A percentile compares a stretch with the other conserved stretches of the same genome.
phyloP scores from a whole-genome alignment of 225 moss, liverwort and hornwort genomes.

The Sphagnum tenellum region DNA sequence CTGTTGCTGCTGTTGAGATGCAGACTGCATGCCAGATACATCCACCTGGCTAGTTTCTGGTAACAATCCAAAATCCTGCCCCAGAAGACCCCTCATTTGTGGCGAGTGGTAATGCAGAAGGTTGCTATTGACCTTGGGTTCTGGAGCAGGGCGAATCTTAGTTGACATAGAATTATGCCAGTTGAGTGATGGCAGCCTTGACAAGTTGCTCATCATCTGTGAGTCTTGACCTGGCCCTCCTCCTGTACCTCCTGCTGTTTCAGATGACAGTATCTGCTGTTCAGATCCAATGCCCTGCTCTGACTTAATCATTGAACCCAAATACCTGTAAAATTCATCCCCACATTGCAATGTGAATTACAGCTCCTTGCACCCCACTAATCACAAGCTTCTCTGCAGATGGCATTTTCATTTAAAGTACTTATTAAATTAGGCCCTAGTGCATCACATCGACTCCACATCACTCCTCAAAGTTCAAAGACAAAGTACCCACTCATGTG shows the following conservation, averaged over 20 bases:
- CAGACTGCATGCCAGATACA: constrained; percentile 44
- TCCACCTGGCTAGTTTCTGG: constrained; percentile 76
- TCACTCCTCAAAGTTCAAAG: too few species aligned
- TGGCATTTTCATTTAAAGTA: too few species aligned
- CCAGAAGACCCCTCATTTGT: constrained; percentile 84
- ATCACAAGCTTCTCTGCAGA: background rate
- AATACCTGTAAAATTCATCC: constrained; percentile 47
- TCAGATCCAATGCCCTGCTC: constrained; percentile 90
- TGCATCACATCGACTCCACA: background rate
- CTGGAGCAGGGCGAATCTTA: constrained; percentile 70
- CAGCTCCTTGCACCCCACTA: constrained; percentile 1
- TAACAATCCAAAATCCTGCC: constrained; percentile 89
- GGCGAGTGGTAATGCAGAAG: constrained; percentile 67
- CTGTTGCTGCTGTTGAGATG: constrained; percentile 62
- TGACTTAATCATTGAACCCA: constrained; percentile 80
- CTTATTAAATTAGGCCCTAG: too few species aligned
- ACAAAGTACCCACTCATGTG: too few species aligned
- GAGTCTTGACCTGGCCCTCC: constrained; percentile 87
- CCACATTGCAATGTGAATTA: constrained; percentile 7
- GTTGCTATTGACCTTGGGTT: constrained; percentile 76
- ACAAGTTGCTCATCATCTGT: constrained; percentile 76
- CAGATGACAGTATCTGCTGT: constrained; percentile 94
- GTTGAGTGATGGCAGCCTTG: constrained; percentile 65
- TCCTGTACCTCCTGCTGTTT: constrained; percentile 84
- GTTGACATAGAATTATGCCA: constrained; percentile 73